Evolutionary conservation across 192 early-diverging fungal species (phyloP).

Genomic region (Podila clonocystis): DNA sequence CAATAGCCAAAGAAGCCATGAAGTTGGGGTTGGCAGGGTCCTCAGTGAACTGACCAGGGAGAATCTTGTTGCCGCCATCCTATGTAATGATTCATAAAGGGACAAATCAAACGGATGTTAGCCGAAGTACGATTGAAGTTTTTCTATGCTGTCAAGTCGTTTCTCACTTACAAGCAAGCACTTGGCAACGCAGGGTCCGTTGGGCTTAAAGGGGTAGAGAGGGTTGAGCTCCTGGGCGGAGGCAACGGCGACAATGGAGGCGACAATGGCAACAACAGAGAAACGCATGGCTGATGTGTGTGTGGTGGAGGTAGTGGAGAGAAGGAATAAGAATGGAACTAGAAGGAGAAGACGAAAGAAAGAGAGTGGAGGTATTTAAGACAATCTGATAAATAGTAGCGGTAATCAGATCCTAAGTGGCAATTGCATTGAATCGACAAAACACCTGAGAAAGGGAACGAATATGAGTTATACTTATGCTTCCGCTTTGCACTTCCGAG

Average conservation of each 20-base stretch:
- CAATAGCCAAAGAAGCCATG: constrained; percentile 28
- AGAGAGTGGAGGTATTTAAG: background rate
- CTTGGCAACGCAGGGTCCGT: constrained; percentile 26
- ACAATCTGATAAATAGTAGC: background rate
- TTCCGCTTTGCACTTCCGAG: too few relatives aligned
- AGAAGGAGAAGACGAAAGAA: background rate
- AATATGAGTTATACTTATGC: too few relatives aligned
- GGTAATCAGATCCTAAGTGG: too few relatives aligned
- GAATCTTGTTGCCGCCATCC: constrained; percentile 32
- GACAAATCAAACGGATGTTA: too few relatives aligned
- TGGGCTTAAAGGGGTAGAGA: constrained; percentile 25
- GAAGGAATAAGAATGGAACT: background rate
- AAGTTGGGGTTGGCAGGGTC: constrained; percentile 38
- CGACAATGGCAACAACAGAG: constrained; percentile 29
- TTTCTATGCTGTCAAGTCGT: background rate
- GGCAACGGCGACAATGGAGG: constrained; percentile 17
- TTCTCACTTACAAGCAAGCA: constrained; percentile 37
- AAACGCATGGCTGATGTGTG: constrained; percentile 39
- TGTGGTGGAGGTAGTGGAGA: background rate
- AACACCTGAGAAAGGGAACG: too few relatives aligned
- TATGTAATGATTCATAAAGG: background rate
- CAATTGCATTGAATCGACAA: too few relatives aligned
- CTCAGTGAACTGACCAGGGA: constrained; percentile 11
- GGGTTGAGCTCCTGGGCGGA: constrained; percentile 27
- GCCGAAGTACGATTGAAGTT: background rate